phyloP scores from a whole-genome alignment of 352 stramenopile species.

The Globisporangium cylindrosporum region DNA sequence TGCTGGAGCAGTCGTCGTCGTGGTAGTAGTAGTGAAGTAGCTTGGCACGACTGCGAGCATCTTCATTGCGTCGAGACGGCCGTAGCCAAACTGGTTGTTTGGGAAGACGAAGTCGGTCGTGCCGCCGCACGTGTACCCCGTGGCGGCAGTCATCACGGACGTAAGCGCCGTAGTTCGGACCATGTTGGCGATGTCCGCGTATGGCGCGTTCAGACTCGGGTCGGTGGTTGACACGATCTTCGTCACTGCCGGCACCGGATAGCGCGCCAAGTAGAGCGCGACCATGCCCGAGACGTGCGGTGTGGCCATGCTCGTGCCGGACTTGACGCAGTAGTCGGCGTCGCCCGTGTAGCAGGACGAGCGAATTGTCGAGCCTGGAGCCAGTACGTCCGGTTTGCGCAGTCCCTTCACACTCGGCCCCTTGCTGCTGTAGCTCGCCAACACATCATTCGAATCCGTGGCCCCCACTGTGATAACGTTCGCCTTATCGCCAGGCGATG shows the following conservation, averaged over 20 bases:
- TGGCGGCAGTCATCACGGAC: constrained; percentile 5
- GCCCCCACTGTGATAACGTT: constrained; percentile 64
- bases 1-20: neutral
- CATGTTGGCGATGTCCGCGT: constrained; percentile 13
- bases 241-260: constrained; percentile 21
- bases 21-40: neutral
- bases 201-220: constrained; percentile 6
- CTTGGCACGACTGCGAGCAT: neutral
- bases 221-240: constrained; percentile 22
- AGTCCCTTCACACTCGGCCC: constrained; percentile 40
- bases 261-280: constrained; percentile 46
- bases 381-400: constrained; percentile 52
- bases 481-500: constrained; percentile 46
- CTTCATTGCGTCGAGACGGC: constrained; percentile 3
- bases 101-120: constrained; percentile 40
- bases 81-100: constrained; percentile 27
- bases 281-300: constrained; percentile 59
- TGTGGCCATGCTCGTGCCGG: constrained; percentile 62
- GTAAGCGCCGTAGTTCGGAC: constrained; percentile 13
- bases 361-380: constrained; percentile 41
- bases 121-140: constrained; percentile 35
- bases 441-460: constrained; percentile 40
- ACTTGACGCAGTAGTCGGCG: constrained; percentile 49
- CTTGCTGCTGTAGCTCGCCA: constrained; percentile 54
- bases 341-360: constrained; percentile 52